Percentiles rank a stretch among this genome's conserved stretches.
Conservation (phyloP, 78 protist species). For the Chrysochromulina parva region DNA sequence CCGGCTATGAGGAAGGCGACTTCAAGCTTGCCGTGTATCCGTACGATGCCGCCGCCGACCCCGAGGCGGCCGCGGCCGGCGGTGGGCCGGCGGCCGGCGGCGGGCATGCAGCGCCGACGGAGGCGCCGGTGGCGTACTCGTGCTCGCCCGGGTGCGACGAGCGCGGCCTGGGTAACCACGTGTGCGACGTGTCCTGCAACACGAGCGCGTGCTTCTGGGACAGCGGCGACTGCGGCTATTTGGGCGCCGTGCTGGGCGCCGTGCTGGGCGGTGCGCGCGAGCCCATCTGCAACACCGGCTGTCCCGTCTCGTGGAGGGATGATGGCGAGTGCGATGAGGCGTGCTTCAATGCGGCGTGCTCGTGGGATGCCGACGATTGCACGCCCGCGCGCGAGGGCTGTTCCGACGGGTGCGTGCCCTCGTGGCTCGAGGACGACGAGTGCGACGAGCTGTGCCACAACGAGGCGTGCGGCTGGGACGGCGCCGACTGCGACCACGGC, state of each 20-base stretch:
- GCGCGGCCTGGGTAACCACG: background rate
- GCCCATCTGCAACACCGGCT: no score
- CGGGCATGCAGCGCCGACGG: background rate
- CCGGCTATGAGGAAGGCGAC: background rate
- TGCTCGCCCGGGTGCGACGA: background rate
- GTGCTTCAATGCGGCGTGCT: background rate
- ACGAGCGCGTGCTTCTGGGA: background rate
- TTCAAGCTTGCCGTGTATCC: background rate
- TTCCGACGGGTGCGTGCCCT: background rate
- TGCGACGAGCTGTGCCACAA: background rate
- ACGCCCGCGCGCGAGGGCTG: background rate
- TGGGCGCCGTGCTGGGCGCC: no score
- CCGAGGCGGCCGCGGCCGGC: no score
- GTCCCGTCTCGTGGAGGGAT: background rate
- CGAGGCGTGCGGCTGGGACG: background rate
- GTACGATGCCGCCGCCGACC: background rate
- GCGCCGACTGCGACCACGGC: background rate
- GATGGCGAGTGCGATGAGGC: background rate
- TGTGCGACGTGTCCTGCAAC: background rate
- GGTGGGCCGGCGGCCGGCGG: background rate
- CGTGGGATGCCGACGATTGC: background rate
- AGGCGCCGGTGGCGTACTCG: background rate
- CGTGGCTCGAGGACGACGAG: background rate
- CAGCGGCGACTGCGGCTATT: background rate
- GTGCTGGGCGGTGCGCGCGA: no score